Percentiles rank a stretch among this genome's conserved stretches.
These are phyloP conservation scores for Clarireedia homoeocarpa DNA, from an alignment of 2,329 filamentous ascomycete genomes.

Conservation along the genomic window DNA sequence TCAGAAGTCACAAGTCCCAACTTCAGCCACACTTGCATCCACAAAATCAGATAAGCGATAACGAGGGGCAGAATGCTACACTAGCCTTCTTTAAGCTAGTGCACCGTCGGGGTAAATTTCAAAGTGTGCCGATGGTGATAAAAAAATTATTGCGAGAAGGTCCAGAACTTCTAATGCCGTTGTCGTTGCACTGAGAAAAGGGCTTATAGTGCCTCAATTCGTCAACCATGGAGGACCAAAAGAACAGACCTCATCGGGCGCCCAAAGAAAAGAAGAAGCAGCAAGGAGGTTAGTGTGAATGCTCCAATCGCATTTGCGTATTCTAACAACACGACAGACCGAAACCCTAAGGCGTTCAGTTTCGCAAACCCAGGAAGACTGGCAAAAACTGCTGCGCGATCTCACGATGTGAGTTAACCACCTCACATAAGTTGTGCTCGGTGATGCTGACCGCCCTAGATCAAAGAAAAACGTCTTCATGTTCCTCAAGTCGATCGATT, in stretches of 20 bases:
- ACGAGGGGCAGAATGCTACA: neutral
- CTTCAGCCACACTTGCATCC: neutral
- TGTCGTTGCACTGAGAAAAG: neutral
- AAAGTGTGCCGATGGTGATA: neutral
- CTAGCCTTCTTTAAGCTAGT: neutral
- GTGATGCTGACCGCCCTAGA: conserved; percentile 37
- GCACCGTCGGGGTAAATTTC: neutral
- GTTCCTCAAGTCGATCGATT: conserved; percentile 93
- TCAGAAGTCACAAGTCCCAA: neutral
- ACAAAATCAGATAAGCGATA: neutral
- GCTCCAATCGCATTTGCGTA: neutral
- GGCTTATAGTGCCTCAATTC: neutral
- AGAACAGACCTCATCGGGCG: conserved; percentile 77
- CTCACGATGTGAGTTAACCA: conserved; percentile 40
- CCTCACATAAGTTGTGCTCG: neutral
- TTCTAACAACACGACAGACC: conserved; percentile 20
- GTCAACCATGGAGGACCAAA: conserved; percentile 66
- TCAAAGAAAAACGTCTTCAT: conserved; percentile 93
- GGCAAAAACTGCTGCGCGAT: conserved; percentile 38
- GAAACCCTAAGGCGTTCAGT: conserved; percentile 31
- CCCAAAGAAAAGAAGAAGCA: conserved; percentile 83
- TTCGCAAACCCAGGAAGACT: conserved; percentile 32
- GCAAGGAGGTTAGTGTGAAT: conserved; percentile 44
- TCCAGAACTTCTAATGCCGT: conserved; percentile 1
- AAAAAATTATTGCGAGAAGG: neutral